Percentiles rank a stretch among this genome's conserved stretches.
These are phyloP conservation scores for Pelargonium australe DNA, from an alignment of 441 rosid species.

Conservation along the genomic window DNA sequence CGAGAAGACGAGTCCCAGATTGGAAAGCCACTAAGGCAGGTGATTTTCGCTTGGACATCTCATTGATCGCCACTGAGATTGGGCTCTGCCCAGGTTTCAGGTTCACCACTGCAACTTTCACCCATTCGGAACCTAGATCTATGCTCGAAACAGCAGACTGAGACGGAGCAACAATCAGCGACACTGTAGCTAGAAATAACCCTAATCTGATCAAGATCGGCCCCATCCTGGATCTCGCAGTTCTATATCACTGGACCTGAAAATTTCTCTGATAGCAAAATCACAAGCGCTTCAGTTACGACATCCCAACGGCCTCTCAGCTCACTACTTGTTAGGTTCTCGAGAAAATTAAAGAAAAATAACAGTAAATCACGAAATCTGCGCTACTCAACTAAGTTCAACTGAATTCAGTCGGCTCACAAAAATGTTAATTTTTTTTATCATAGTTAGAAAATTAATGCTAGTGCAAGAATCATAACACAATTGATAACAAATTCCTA, in stretches of 20 bases:
- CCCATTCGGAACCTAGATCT: slow-evolving; percentile 95
- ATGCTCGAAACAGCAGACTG: slow-evolving; percentile 78
- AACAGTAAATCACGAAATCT: not conserved
- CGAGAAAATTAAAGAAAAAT: slow-evolving; percentile 4
- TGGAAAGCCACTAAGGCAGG: slow-evolving; percentile 85
- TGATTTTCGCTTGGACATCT: slow-evolving; percentile 94
- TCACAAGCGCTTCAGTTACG: slow-evolving; percentile 14
- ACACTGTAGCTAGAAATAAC: slow-evolving; percentile 34
- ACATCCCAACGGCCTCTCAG: not conserved
- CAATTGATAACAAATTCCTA: not conserved
- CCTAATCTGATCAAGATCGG: slow-evolving; percentile 31
- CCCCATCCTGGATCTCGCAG: slow-evolving; percentile 29
- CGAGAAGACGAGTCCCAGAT: slow-evolving; percentile 60
- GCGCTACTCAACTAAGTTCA: not conserved
- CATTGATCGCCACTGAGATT: slow-evolving; percentile 84
- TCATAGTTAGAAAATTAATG: not conserved
- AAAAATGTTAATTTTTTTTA: not conserved
- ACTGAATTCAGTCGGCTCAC: not conserved
- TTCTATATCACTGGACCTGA: slow-evolving; percentile 4
- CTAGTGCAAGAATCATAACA: not conserved
- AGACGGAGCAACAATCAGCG: slow-evolving; percentile 30
- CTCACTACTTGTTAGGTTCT: not conserved
- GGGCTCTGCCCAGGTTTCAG: slow-evolving; percentile 86
- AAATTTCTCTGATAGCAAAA: slow-evolving; percentile 13
- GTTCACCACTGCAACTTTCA: slow-evolving; percentile 84